Evolutionary conservation across 305 asterid genomes (phyloP).

Genomic region (Andrographis paniculata): DNA sequence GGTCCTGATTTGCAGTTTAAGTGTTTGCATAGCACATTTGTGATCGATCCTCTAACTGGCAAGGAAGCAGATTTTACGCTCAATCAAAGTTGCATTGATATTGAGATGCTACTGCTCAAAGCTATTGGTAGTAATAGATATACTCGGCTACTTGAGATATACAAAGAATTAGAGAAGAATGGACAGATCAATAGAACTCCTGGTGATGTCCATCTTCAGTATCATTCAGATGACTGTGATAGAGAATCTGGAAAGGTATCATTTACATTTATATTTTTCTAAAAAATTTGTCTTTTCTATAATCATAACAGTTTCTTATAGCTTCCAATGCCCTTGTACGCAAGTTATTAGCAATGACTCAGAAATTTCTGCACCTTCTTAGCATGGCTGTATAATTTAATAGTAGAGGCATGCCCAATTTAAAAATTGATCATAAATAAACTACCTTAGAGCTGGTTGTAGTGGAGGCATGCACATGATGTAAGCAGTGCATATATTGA

Average conservation of each 20-base stretch:
- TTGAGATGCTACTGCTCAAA: constrained; percentile 79
- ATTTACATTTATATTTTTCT: constrained; percentile 4
- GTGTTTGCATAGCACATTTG: constrained; percentile 85
- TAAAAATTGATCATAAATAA: not conserved
- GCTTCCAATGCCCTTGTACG: constrained; percentile 4
- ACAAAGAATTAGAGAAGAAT: constrained; percentile 75
- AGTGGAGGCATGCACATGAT: not conserved
- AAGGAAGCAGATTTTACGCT: constrained; percentile 83
- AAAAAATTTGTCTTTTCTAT: not conserved
- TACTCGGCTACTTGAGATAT: constrained; percentile 90
- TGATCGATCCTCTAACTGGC: constrained; percentile 78
- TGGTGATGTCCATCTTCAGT: constrained; percentile 73
- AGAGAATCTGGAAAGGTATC: constrained; percentile 45
- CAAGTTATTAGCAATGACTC: not conserved
- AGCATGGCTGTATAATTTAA: too few relatives aligned
- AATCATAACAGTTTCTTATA: not conserved
- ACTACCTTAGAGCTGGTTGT: not conserved
- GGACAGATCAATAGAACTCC: constrained; percentile 60
- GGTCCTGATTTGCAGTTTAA: constrained; percentile 81
- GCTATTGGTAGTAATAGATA: constrained; percentile 81
- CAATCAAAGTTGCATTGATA: constrained; percentile 72
- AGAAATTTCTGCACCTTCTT: constrained; percentile 10
- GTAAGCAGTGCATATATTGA: constrained; percentile 3
- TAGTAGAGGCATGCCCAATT: not conserved
- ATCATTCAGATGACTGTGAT: constrained; percentile 40